Evolutionary conservation across 306 rosid genomes (phyloP).

Genomic region (Spatholobus suberectus): DNA sequence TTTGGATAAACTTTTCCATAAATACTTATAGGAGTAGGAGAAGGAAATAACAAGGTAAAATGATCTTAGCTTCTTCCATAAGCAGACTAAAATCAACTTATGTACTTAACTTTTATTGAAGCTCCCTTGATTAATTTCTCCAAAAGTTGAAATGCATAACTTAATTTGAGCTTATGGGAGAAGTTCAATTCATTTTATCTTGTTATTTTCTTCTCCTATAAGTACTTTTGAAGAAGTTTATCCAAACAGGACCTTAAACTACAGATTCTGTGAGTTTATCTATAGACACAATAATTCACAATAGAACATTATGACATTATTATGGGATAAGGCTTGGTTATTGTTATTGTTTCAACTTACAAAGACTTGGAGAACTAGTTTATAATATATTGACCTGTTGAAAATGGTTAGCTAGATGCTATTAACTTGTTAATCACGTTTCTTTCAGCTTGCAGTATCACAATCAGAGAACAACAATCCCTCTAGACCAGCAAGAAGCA

Average conservation of each 20-base stretch:
- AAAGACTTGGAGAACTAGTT: background rate
- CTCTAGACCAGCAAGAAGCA: constrained; percentile 91
- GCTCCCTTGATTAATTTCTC: background rate
- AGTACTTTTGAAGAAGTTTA: no score
- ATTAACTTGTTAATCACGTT: constrained; percentile 35
- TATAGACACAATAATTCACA: background rate
- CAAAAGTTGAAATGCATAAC: background rate
- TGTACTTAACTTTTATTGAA: background rate
- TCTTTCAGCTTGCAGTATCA: constrained; percentile 87
- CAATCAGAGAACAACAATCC: constrained; percentile 77
- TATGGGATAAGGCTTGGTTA: background rate
- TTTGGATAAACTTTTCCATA: no score
- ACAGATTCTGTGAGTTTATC: background rate
- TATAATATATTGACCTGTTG: background rate
- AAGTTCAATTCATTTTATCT: background rate
- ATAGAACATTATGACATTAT: background rate
- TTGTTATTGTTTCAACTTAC: background rate
- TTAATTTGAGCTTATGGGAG: background rate
- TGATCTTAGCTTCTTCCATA: background rate
- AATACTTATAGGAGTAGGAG: background rate
- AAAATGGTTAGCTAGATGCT: background rate
- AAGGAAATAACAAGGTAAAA: background rate
- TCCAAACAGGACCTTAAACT: no score
- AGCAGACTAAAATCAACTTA: background rate
- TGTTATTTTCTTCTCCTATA: no score